phyloP scores from a whole-genome alignment of 2,329 filamentous ascomycete genomes.

The Fusarium sp. region DNA sequence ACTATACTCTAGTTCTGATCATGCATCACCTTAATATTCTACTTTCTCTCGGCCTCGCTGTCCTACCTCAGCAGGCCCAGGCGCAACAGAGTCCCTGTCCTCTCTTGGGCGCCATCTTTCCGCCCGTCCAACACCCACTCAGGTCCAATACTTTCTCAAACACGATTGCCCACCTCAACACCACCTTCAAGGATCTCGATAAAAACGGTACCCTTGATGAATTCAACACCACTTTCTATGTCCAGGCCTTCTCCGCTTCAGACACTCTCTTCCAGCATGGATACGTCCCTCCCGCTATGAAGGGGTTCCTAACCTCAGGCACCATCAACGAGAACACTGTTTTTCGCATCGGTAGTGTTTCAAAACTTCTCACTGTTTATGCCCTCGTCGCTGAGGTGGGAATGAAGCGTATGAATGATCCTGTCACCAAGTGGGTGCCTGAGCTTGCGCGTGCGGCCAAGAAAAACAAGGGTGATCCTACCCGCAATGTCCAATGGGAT shows the following conservation, averaged over 20 bases:
- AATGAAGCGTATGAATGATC: conserved; percentile 1
- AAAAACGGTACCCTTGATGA: neutral
- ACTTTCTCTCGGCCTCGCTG: neutral
- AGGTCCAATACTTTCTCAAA: neutral
- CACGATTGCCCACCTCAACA: neutral
- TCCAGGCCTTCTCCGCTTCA: conserved; percentile 7
- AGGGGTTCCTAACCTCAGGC: neutral
- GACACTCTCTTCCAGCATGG: conserved; percentile 4
- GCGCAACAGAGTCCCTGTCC: neutral
- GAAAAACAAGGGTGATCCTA: neutral
- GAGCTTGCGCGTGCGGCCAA: neutral
- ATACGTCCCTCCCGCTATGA: conserved; percentile 4
- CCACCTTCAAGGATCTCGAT: neutral
- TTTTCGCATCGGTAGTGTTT: conserved; percentile 13
- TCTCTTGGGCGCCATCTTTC: conserved; percentile 2
- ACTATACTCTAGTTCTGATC: neutral
- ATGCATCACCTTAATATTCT: neutral
- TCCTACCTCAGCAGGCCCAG: neutral
- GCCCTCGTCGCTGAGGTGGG: neutral
- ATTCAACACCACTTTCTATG: conserved; percentile 7
- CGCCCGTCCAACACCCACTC: neutral
- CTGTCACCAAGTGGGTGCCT: conserved; percentile 14
- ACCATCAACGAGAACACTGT: neutral
- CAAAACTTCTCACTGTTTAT: conserved; percentile 5
- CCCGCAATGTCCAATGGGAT: neutral